Evolutionary conservation across 306 rosid genomes (phyloP), one percentile per base, ranked within the genome.

Genomic region (Cicer chorassanicum): DNA sequence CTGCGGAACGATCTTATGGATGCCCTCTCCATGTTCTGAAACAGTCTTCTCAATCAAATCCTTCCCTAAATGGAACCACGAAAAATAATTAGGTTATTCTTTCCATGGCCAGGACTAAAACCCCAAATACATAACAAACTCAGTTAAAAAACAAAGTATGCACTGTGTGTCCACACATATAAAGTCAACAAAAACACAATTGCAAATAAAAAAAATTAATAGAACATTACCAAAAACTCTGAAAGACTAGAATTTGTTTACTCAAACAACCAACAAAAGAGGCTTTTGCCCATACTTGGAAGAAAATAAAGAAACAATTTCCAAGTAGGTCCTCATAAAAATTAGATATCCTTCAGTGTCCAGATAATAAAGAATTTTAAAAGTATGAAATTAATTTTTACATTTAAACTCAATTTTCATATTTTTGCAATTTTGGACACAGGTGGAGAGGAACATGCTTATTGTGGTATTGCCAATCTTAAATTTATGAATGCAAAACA

Each of bases 31-130:
- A 34, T 64, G 65, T 54, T 77, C 86, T 9, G 80, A 78, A 70
- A 53, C 41, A 68, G 74, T 71, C 73, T 74, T 79, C 71, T 83
- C 82, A 6, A 56, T 64, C 70, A 85, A 65, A 77, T 65, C 76
- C 73, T 71, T 74, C 41, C 84, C 91, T 83, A 83, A 77, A 78
- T 69, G 69, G 49, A 87, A 54, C 72, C 64, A 74, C 43, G 66
- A 62, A 62, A 68, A 15, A 49, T 11, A 43, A 48, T 65, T 59
- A 66, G 70, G 76, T 60, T 80, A 75, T 15, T 34, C 57, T 41
- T 10, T 54, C 34, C 70, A 18, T 56, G 39, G 29, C 11, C 34
- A 36, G 69, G 42, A 53, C 54, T 69, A 18, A 29, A 51, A 36
- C 49, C n/a, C 46, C 70, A 48, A 59, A 70, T 42, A 64, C 45